Evolutionary conservation across 1,284 basidiomycete species (phyloP), one percentile per base, ranked within the genome.

Genomic region (Peniophora sp.): DNA sequence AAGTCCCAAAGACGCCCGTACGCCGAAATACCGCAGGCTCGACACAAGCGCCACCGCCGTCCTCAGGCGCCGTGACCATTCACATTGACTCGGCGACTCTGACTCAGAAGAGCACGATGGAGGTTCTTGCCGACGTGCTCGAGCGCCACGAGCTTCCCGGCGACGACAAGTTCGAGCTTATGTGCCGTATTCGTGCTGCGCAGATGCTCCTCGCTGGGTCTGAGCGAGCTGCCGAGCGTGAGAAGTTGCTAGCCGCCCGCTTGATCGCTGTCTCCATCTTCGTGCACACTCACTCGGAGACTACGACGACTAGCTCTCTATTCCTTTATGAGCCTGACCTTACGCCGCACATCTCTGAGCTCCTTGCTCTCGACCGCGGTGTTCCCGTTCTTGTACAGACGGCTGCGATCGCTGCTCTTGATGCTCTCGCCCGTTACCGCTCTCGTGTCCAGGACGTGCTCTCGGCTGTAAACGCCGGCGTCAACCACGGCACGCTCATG

Each of bases 261-360:
- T 77, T 99, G 23, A 74, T 97, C 34, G 84, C 96, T 2, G 85
- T 97, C 41, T 89, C 93, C 12, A 90, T 95, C 53, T 97, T 89
- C 63, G 88, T 86, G 19, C 89, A 91, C 65, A 92, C 87, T 50
- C 82, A 89, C 67, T 63, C 75, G 38, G 96, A 99, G 66, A 76
- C 77, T 25, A 79, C 85, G 61, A 89, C 90, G 3, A 78, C 83
- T 52, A 83, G 88, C 1, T 83, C 87, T 12, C 75, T 98, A 45
- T 97, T 98, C 71, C 75, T 97, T 19, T 96, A 94, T 63, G 96
- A 99, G 66, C 95, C 96, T 16, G 92, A 95, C 61, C 73, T 97
- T 45, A 84, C 95, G 55, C 73, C 77, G 1, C 89, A 95, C 61
- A 75, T 97, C 50, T 89, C 92, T n/a, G 92, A 96, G 60, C 75